Evolutionary conservation across 768 basidiomycete genomes (phyloP), one percentile per base, ranked within the genome.

Genomic region (Termitomyces sp.): DNA sequence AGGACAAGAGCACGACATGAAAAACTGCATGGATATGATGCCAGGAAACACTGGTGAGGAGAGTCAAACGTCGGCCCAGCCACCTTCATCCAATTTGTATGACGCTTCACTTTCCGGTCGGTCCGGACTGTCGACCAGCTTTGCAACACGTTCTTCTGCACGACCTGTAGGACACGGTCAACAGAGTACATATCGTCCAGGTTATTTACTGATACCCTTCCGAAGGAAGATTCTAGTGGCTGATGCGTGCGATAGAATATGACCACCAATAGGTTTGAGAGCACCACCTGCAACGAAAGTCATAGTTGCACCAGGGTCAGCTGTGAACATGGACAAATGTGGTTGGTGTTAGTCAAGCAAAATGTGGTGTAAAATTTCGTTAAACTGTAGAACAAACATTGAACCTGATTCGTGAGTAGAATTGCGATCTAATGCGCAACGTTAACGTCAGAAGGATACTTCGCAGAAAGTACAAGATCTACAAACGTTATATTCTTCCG

Each of bases 261-360:
- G 91, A 0, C 91, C 91, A 39, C 91, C 91, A 44, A 95, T 90
- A 17, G 93, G 92, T 71, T 96, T 96, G 39, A 94, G 78, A 19
- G 90, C 91, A 34, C 93, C 91, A 40, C 94, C 94, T 25, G 93
- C 94, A 41, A 95, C 94, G 65, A 98, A 98, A 49, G 91, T 91
- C 86, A 91, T 91, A 2, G 89, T 92, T 48, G 94, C 94, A 48
- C 95, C 95, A 21, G 95, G 95, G 68, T 98, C 95, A 58, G 94
- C 91, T 91, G 65, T 46, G 42, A 8, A 45, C 21, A 23, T n/a
- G n/a, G 23, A 25, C 27, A 19, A 37, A n/a, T n/a, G n/a, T 42
- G 28, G 11, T 21, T 34, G 6, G 27, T 34, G 12, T 28, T 28
- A n/a, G 19, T 51, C 5, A 51, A 25, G 6, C 10, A 39, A 10